Base-by-base conservation (phyloP, 2,329 filamentous ascomycete genomes). In the Nemania sp. region DNA sequence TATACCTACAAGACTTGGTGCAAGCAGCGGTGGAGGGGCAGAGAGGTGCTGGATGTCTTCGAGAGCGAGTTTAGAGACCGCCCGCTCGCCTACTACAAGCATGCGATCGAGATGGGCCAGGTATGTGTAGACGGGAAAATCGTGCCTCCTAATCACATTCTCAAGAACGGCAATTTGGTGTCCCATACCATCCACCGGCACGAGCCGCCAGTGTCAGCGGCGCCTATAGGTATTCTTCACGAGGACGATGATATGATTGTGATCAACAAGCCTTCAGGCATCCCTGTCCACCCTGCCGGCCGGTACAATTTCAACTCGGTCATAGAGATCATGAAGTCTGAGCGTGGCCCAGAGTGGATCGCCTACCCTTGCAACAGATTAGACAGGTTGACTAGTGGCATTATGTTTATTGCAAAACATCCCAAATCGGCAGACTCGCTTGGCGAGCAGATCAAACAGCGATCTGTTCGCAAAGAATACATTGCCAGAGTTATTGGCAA, bases 401-500 rank as follows among this genome's bases (percentile, higher is more conserved):
- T 99, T 78, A 98, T 99, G 95, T 99, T 99, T 79, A 90, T 99
- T 74, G 96, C 92, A 29, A 99, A 99, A 82, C 90, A 93, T 70
- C 86, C 90, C 43, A 88, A 89, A 75, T 93, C 92, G 0, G 95
- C 96, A 0, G 93, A 95, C 71, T 85, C 85, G 35, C 86, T 99
- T 73, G 89, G 90, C 62, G 82, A 86, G 49, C 92, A 97, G 79
- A 93, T 99, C 66, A 88, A 89, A 72, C 87, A 87, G 5, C 87
- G 96, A 41, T 95, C 91, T 0, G 93, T 99, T 43, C 90, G 93
- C 74, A 99, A 99, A 79, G 96, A 99, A 79, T 99, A 99, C 76
- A 85, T 99, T 26, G 95, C 95, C 2, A 88, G 96, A 45, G 96
- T 98, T 10, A 92, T 92, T 72, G 96, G 96, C 58, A 88, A 93